Evolutionary conservation across 2,329 filamentous ascomycete species (phyloP).

Genomic region (Pseudogymnoascus sp.): DNA sequence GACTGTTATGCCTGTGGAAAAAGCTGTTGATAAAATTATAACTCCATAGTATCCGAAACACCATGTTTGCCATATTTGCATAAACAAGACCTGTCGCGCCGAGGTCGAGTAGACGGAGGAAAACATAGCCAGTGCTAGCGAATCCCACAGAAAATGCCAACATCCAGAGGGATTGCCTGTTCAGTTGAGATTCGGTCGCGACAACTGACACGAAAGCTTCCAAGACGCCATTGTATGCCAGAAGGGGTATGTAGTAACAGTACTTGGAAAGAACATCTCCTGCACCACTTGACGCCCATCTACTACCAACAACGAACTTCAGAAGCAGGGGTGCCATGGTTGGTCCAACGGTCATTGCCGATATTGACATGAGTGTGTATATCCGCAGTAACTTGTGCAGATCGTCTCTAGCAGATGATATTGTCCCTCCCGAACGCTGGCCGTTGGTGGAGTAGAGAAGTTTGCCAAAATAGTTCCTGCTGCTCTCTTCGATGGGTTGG

Average conservation of each 20-base stretch:
- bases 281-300: constrained; percentile 70
- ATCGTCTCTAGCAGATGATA: constrained; percentile 42
- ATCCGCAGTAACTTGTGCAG: constrained; percentile 60
- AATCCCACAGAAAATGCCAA: constrained; percentile 71
- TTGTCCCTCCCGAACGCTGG: constrained; percentile 23
- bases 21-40: constrained; percentile 61
- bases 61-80: constrained; percentile 89
- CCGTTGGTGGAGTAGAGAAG: constrained; percentile 47
- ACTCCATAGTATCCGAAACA: constrained; percentile 77
- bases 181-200: constrained; percentile 67
- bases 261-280: constrained; percentile 70
- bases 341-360: constrained; percentile 66
- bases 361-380: constrained; percentile 67
- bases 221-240: constrained; percentile 84
- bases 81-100: constrained; percentile 77
- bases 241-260: constrained; percentile 86
- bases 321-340: constrained; percentile 68
- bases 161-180: constrained; percentile 79
- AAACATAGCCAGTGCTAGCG: constrained; percentile 65
- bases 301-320: constrained; percentile 65
- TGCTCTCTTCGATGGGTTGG: constrained; percentile 92
- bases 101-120: constrained; percentile 60
- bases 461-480: constrained; percentile 80
- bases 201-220: constrained; percentile 92
- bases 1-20: constrained; percentile 43